Evolutionary conservation across 1,284 basidiomycete species (phyloP).

Genomic region (Ceratobasidium theobromae): DNA sequence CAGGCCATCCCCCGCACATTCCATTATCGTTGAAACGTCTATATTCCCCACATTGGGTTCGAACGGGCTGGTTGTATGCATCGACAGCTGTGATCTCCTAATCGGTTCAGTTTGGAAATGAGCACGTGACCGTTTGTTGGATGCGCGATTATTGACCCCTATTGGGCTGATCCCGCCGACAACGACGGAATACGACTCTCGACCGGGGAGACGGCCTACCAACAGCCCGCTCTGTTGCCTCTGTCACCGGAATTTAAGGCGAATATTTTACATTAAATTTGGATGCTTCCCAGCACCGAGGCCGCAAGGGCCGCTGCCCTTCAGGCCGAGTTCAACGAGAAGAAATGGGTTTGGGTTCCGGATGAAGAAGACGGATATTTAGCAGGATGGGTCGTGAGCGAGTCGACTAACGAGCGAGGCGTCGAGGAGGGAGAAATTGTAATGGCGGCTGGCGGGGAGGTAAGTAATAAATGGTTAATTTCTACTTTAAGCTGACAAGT

Average conservation of each 20-base stretch:
- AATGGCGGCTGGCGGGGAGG: conserved; percentile 78
- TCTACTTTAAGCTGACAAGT: not conserved
- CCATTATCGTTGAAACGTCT: not conserved
- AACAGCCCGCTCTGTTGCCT: not conserved
- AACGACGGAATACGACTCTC: not conserved
- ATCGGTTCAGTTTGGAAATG: not conserved
- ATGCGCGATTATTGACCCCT: conserved; percentile 19
- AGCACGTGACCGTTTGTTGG: conserved; percentile 30
- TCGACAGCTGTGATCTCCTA: not conserved
- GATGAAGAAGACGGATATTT: conserved; percentile 88
- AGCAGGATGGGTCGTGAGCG: conserved; percentile 84
- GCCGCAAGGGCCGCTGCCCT: conserved; percentile 78
- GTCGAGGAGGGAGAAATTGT: conserved; percentile 77
- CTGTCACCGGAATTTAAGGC: not conserved
- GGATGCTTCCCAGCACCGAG: conserved; percentile 53
- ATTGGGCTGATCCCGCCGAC: conserved; percentile 17
- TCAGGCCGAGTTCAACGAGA: conserved; percentile 94
- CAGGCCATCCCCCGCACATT: no score
- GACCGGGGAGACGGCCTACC: not conserved
- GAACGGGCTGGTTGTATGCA: not conserved
- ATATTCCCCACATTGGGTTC: not conserved
- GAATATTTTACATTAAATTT: not conserved
- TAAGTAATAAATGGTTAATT: conserved; percentile 42
- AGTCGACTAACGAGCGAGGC: conserved; percentile 49
- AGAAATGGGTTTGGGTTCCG: conserved; percentile 97